Evolutionary conservation across 2,329 filamentous ascomycete species (phyloP).

Genomic region (Drechmeria coniospora): DNA sequence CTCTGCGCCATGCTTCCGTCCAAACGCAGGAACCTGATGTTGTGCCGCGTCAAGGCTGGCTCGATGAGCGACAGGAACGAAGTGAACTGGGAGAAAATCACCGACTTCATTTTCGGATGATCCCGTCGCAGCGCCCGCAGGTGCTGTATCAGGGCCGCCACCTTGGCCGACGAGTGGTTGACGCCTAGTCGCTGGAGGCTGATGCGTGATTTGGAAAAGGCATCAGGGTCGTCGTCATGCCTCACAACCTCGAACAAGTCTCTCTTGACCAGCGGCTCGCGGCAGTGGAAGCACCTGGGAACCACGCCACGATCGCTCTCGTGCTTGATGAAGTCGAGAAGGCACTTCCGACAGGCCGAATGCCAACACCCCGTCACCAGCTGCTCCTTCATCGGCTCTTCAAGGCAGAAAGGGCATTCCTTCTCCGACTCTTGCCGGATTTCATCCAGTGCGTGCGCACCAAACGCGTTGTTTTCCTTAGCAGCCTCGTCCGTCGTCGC

Average conservation of each 20-base stretch:
- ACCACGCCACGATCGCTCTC: constrained; percentile 61
- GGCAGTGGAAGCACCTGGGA: constrained; percentile 81
- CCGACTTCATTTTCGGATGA: constrained; percentile 62
- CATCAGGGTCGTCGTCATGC: constrained; percentile 47
- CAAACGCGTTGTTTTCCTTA: constrained; percentile 50
- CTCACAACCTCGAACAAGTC: constrained; percentile 89
- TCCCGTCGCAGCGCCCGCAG: constrained; percentile 53
- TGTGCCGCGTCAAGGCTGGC: constrained; percentile 55
- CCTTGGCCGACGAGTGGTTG: constrained; percentile 71
- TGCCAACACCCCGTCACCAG: constrained; percentile 96
- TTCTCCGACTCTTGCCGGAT: constrained; percentile 79
- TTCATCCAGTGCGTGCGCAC: constrained; percentile 73
- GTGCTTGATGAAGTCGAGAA: constrained; percentile 81
- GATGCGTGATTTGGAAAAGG: constrained; percentile 33
- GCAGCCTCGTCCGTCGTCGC: constrained; percentile 47
- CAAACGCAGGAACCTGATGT: constrained; percentile 70
- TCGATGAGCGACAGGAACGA: constrained; percentile 88
- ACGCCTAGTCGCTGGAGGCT: constrained; percentile 44
- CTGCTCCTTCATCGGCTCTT: constrained; percentile 91
- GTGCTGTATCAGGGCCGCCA: constrained; percentile 62
- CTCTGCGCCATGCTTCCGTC: constrained; percentile 87
- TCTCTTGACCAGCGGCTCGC: constrained; percentile 62
- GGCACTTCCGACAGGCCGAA: constrained; percentile 83
- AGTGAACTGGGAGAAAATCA: constrained; percentile 95
- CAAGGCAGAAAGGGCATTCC: constrained; percentile 88